Evolutionary conservation across 2,329 filamentous ascomycete genomes (phyloP), one percentile per base, ranked within the genome.

Genomic region (Penicillium paneum): DNA sequence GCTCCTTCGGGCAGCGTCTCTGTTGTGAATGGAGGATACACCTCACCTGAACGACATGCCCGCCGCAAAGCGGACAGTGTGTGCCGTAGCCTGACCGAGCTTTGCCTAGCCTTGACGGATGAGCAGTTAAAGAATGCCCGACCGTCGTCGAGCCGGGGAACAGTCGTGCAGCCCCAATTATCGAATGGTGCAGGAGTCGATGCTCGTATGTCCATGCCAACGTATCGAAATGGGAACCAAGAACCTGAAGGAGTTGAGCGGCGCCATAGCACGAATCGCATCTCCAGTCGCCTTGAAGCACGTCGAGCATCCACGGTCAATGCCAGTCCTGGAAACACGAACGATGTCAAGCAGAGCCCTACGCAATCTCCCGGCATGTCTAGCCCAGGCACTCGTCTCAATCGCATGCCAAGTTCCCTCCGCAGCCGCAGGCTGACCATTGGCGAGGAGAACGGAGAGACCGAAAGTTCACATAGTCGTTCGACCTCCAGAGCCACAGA

Each of bases 11-110:
- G 68, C 50, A 65, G 61, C 24, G 65, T 63, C 42, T 71, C 71
- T 10, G 67, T 74, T 19, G 66, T 74, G 42, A 74, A 72, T 59
- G 71, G 70, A 47, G 63, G 60, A 15, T 70, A 68, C 26, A 60
- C 63, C 34, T 64, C 69, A 11, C 87, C 89, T 1, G 93, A 99
- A 69, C 85, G 94, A 47, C 90, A 96, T 69, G 80, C 96, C 15
- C 85, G 91, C 45, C 85, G 93, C 58, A 97, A 96, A 73, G 90
- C 91, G 28, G 93, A 99, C 69, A 91, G 89, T 67, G 85, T 99
- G 69, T 97, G 94, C 71, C 88, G 93, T 50, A 94, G 89, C 67
- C 76, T 99, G 61, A 97, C 93, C 0, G 94, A 99, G 72, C 80
- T 99, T 7, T 96, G 91, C 68, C 83, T 99, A 52, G 89, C 91